Evolutionary conservation across 352 stramenopile species (phyloP).

Genomic region (Phytophthora brassicae): DNA sequence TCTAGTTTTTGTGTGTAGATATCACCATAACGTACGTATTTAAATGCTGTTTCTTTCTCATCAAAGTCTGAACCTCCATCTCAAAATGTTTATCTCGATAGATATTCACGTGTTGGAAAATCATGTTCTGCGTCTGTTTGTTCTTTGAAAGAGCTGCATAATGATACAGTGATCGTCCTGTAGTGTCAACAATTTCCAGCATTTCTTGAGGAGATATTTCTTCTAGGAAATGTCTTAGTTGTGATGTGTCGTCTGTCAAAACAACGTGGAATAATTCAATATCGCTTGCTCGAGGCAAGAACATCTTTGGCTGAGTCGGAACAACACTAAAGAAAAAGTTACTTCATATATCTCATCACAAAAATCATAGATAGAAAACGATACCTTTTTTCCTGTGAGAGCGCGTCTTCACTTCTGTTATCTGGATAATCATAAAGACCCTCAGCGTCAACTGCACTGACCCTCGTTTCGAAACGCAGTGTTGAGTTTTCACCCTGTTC

Average conservation of each 20-base stretch:
- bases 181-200: slow-evolving; percentile 32
- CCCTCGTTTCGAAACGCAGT: background rate
- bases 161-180: slow-evolving; percentile 44
- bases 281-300: slow-evolving; percentile 36
- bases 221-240: slow-evolving; percentile 25
- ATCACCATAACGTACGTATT: slow-evolving; percentile 19
- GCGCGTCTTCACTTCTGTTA: background rate
- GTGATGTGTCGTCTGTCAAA: slow-evolving; percentile 25
- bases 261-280: slow-evolving; percentile 50
- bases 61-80: slow-evolving; percentile 28
- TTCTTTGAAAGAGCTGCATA: slow-evolving; percentile 43
- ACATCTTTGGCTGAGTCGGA: slow-evolving; percentile 29
- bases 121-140: slow-evolving; percentile 13
- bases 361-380: background rate
- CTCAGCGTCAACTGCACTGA: slow-evolving; percentile 12
- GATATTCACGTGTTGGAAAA: slow-evolving; percentile 37
- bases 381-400: slow-evolving; percentile 10
- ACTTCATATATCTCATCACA: background rate
- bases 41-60: slow-evolving; percentile 37
- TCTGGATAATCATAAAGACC: slow-evolving; percentile 28
- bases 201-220: slow-evolving; percentile 34
- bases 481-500: background rate
- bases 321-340: background rate
- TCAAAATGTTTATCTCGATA: slow-evolving; percentile 34
- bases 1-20: background rate